Conservation (phyloP, 805 yeast species). For the Suhomyces pyralidae region DNA sequence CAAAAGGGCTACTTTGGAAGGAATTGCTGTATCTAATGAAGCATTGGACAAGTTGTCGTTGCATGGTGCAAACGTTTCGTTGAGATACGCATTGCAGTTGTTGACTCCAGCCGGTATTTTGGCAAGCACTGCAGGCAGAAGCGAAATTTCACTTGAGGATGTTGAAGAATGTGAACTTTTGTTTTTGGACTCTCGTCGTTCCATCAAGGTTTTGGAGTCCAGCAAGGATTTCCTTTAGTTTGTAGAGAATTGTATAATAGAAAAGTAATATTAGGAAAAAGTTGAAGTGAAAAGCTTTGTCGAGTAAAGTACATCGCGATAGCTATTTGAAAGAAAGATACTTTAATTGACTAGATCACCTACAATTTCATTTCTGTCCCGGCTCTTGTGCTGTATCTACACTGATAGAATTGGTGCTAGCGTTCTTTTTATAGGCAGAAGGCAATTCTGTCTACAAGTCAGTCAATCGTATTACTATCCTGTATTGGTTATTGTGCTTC, state of each 20-base stretch:
- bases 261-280: background rate
- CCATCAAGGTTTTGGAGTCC: conserved; percentile 64
- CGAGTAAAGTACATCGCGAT: too few relatives aligned
- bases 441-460: too few relatives aligned
- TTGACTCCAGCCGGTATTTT: conserved; percentile 87
- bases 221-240: conserved; percentile 36
- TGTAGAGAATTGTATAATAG: background rate
- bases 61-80: conserved; percentile 72
- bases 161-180: conserved; percentile 78
- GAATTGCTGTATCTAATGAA: conserved; percentile 57
- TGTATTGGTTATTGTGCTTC: background rate
- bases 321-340: too few relatives aligned
- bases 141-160: conserved; percentile 65
- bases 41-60: conserved; percentile 73
- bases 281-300: too few relatives aligned
- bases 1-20: conserved; percentile 78
- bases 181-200: conserved; percentile 83
- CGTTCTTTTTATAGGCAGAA: too few relatives aligned
- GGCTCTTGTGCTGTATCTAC: too few relatives aligned
- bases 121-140: conserved; percentile 68
- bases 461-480: background rate
- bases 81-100: conserved; percentile 89
- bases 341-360: too few relatives aligned
- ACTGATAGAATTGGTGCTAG: too few relatives aligned
- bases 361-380: too few relatives aligned